Evolutionary conservation across 148 eudicot genomes (phyloP), one percentile per base, ranked within the genome.

Genomic region (Silene latifolia): DNA sequence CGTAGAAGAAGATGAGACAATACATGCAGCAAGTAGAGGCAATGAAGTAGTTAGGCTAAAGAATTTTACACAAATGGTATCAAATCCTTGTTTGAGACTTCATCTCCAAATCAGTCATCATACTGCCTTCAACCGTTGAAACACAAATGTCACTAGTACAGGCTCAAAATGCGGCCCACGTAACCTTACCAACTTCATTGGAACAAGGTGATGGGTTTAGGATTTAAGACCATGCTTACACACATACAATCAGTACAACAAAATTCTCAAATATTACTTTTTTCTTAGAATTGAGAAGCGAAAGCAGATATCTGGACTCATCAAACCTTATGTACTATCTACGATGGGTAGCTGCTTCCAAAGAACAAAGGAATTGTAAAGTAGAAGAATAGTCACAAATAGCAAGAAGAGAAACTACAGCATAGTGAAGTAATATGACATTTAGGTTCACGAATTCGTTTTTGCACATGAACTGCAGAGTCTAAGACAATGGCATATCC

Each of bases 301-400:
- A 20, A 9, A 59, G 9, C 20, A 14, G 47, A 35, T 67, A 44
- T 8, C 10, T 44, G 71, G 27, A 44, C 56, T 67, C 71, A 67
- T 18, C 20, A 14, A 13, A 67, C 17, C 29, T 0, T 46, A 12
- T 44, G 8, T 17, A n/a, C 25, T 46, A 20, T 67, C 29, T 32
- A n/a, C 27, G 56, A 67, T 67, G 56, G 71, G 25, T n/a, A 67
- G 27, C 24, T 67, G 54, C 17, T 51, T 24, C 6, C 15, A 46
- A 10, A 67, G 56, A 67, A 19, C 70, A n/a, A 14, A 67, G 23
- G 24, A 67, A 42, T 67, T 39, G 21, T 19, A 67, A 39, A 67
- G 17, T 29, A 67, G 56, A 19, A 46, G 56, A n/a, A 11, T 53
- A 44, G 21, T 9, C 56, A 67, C 17, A 67, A 67, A 44, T 19